Base-by-base conservation (phyloP, 768 basidiomycete genomes). In the Podaxis pistillaris region DNA sequence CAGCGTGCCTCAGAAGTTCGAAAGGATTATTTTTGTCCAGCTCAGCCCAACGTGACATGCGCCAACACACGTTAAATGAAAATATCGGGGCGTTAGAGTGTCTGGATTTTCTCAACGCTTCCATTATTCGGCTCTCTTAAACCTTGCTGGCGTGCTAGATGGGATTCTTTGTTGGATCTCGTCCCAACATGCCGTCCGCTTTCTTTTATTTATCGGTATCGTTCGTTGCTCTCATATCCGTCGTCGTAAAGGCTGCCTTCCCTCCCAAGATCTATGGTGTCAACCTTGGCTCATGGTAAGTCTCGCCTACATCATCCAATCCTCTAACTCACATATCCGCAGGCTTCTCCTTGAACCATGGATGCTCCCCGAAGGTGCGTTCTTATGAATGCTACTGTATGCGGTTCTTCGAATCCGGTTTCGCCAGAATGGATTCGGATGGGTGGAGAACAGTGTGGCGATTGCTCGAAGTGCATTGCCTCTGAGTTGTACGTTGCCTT, bases 311-410 rank as follows among this genome's bases (percentile, higher is more conserved):
- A 37, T 22, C 12, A 13, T 8, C 22, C 11, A 17, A 9, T 62
- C 24, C 74, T 66, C 61, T n/a, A 46, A 3, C 26, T 57, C 28
- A 55, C 30, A 13, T 40, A 22, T 53, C 53, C 46, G 17, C 62
- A 91, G 91, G 91, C 79, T 93, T 55, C 72, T 93, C 0, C 71
- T 91, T 4, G 91, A 93, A 68, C 67, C 89, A n/a, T 93, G 91
- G 91, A 93, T 93, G 90, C 78, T 91, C 46, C 90, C 89, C 8
- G 75, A 79, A 71, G 87, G 87, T 87, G 63, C 1, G 67, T 19
- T 19, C 15, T 38, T 13, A 38, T 38, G 38, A 51, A 4, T 50
- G 33, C 33, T 15, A 26, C 3, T 15, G 8, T 22, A 11, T 28
- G 3, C 62, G 19, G 17, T 4, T 44, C 40, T 38, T 40, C 33